Evolutionary conservation across 2,329 filamentous ascomycete species (phyloP).

Genomic region (Cladosporium cucumerinum): DNA sequence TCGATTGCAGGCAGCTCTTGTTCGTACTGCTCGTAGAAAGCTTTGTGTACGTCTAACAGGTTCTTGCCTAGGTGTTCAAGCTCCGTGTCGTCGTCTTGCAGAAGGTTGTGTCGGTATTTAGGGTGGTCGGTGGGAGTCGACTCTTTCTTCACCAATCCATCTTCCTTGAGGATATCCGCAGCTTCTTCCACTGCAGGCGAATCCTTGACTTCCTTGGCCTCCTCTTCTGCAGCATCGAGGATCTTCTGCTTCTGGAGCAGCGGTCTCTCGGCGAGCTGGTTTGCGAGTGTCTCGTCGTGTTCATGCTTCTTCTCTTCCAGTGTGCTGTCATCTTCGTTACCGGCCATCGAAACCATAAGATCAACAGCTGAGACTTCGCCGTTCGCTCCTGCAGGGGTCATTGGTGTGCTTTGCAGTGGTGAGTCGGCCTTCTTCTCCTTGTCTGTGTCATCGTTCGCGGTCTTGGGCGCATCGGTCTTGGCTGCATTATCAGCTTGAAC

Average conservation of each 20-base stretch:
- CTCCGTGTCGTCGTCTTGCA: slow-evolving; percentile 85
- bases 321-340: slow-evolving; percentile 63
- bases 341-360: slow-evolving; percentile 72
- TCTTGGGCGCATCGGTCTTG: slow-evolving; percentile 1
- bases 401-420: slow-evolving; percentile 15
- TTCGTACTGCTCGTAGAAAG: slow-evolving; percentile 84
- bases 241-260: slow-evolving; percentile 89
- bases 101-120: slow-evolving; percentile 66
- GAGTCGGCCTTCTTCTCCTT: slow-evolving; percentile 17
- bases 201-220: slow-evolving; percentile 44
- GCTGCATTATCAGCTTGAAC: not conserved
- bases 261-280: slow-evolving; percentile 84
- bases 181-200: slow-evolving; percentile 48
- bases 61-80: slow-evolving; percentile 72
- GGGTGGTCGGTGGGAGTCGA: slow-evolving; percentile 39
- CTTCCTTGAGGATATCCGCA: slow-evolving; percentile 32
- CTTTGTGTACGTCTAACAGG: slow-evolving; percentile 68
- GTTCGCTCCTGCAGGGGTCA: slow-evolving; percentile 27
- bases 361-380: slow-evolving; percentile 61
- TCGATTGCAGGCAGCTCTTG: slow-evolving; percentile 42
- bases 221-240: slow-evolving; percentile 79
- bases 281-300: slow-evolving; percentile 82
- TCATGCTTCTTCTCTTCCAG: slow-evolving; percentile 75
- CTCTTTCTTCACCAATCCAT: slow-evolving; percentile 19
- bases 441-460: slow-evolving; percentile 15